Conservation (phyloP, 2,329 filamentous ascomycete genomes). For the Ambrosiella cleistominuta region DNA sequence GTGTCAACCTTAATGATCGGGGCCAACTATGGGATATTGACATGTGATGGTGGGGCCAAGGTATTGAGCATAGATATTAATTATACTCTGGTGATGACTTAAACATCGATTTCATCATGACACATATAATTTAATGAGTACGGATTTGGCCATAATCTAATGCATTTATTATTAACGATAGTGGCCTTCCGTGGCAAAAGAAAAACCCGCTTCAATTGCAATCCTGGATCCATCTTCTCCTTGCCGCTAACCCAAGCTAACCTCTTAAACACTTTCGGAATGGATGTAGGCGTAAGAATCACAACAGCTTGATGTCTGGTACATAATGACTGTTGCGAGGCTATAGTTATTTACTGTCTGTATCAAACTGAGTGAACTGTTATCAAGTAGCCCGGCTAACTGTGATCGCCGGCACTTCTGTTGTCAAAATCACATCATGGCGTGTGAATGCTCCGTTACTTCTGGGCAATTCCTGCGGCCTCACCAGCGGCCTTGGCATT, state of each 20-base stretch:
- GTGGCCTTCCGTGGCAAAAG: no score
- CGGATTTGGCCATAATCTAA: no score
- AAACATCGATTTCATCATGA: no score
- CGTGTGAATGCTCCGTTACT: constrained; percentile 8
- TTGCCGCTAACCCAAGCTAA: not conserved
- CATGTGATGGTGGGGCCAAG: not conserved
- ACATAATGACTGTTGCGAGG: not conserved
- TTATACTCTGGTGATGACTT: no score
- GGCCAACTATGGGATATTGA: not conserved
- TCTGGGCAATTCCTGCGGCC: constrained; percentile 14
- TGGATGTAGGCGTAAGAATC: not conserved
- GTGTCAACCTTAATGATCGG: not conserved
- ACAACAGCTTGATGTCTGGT: not conserved
- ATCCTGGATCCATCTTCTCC: not conserved
- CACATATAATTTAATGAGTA: no score
- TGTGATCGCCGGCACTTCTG: not conserved
- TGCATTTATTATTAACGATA: no score
- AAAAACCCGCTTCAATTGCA: not conserved
- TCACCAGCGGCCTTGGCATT: constrained; percentile 15
- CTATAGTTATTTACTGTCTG: not conserved
- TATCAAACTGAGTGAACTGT: not conserved
- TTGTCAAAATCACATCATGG: not conserved
- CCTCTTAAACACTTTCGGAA: not conserved
- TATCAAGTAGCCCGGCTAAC: not conserved
- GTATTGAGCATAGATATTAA: no score